phyloP scores from a whole-genome alignment of 805 yeast genomes.

The Teunomyces gatunensis region DNA sequence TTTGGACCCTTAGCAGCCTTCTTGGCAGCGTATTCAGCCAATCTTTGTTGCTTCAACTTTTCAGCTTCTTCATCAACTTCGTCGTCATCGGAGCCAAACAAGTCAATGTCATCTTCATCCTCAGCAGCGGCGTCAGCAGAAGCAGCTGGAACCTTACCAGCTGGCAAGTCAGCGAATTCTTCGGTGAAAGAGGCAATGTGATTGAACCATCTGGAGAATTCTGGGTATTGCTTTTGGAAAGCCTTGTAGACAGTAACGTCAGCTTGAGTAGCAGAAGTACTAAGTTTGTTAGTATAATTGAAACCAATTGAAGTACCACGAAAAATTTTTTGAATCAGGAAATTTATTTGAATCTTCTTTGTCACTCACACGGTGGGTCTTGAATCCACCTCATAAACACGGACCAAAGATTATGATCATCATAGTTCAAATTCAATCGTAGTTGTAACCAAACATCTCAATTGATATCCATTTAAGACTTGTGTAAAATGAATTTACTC shows the following conservation, averaged over 20 bases:
- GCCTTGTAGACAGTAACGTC: constrained; percentile 93
- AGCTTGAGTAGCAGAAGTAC: constrained; percentile 91
- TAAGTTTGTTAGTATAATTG: constrained; percentile 32
- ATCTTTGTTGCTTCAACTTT: constrained; percentile 94
- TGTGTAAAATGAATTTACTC: neutral
- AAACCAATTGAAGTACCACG: constrained; percentile 7
- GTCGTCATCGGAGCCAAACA: constrained; percentile 92
- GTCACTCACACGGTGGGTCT: constrained; percentile 96
- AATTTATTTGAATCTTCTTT: constrained; percentile 38
- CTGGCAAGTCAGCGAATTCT: constrained; percentile 80
- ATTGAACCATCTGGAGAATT: constrained; percentile 97
- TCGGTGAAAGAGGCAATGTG: constrained; percentile 92
- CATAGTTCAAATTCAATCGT: constrained; percentile 31
- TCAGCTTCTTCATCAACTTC: constrained; percentile 97
- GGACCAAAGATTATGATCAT: constrained; percentile 84
- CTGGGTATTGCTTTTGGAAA: constrained; percentile 88
- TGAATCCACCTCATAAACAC: constrained; percentile 95
- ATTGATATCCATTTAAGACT: neutral
- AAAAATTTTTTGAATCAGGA: constrained; percentile 11
- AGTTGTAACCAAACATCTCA: neutral
- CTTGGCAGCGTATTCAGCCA: constrained; percentile 96
- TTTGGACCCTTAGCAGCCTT: constrained; percentile 96
- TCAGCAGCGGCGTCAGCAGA: constrained; percentile 55
- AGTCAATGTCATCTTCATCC: constrained; percentile 86
- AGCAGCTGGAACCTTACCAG: constrained; percentile 63